These are phyloP conservation scores for Paraconiothyrium brasiliense DNA, from an alignment of 2,329 filamentous ascomycete species.

Conservation along the genomic window DNA sequence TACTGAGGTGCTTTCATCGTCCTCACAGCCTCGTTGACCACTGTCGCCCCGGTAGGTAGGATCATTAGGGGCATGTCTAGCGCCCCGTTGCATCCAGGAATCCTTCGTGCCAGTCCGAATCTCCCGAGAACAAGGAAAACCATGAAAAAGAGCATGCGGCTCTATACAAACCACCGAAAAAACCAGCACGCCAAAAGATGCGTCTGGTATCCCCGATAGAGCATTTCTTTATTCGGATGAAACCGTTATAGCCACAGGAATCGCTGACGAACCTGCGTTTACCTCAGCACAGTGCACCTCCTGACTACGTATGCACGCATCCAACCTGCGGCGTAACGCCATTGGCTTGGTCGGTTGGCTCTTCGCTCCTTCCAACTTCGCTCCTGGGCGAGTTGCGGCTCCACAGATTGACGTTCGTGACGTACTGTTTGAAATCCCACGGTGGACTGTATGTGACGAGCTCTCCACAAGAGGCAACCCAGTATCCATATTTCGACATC, in stretches of 20 bases:
- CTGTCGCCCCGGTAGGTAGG: conserved; percentile 7
- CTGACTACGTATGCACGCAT: neutral
- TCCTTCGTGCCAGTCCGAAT: conserved; percentile 2
- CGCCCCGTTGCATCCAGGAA: neutral
- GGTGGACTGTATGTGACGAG: neutral
- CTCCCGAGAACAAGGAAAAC: neutral
- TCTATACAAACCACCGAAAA: neutral
- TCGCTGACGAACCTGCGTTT: neutral
- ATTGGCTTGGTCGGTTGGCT: conserved; percentile 3
- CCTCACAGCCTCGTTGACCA: conserved; percentile 4
- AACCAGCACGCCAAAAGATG: neutral
- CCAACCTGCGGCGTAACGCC: neutral
- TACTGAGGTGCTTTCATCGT: neutral
- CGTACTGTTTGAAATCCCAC: neutral
- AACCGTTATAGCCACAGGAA: neutral
- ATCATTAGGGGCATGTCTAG: conserved; percentile 12
- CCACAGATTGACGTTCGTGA: neutral
- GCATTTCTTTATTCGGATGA: neutral
- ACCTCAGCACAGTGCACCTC: conserved; percentile 1
- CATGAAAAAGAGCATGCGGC: neutral
- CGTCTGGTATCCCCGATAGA: neutral
- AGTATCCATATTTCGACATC: neutral
- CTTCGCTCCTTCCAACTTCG: neutral
- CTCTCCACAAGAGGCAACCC: neutral
- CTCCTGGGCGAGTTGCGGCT: neutral